Evolutionary conservation across 106 monocot genomes (phyloP).

Genomic region (Vanilla planifolia): DNA sequence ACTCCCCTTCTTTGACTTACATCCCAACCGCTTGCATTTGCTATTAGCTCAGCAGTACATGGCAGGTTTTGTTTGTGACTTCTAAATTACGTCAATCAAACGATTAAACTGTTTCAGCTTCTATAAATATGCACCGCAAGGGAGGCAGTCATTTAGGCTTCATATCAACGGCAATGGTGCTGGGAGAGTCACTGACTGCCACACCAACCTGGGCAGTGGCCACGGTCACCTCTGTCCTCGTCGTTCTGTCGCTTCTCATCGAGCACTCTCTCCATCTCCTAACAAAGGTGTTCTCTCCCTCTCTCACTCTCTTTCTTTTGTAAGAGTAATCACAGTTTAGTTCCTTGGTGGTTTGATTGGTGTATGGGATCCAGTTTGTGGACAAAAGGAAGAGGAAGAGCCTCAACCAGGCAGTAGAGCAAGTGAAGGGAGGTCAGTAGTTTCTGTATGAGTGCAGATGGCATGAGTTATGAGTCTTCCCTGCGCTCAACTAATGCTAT

Average conservation of each 20-base stretch:
- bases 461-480: not conserved
- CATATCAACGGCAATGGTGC: not conserved
- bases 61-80: no score
- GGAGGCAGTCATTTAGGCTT: not conserved
- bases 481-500: not conserved
- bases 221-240: conserved; percentile 5
- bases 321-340: no score
- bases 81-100: no score
- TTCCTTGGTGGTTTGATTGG: no score
- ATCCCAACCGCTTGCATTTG: no score
- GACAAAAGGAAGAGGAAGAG: conserved; percentile 23
- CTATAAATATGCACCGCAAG: no score
- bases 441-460: not conserved
- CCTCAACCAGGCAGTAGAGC: conserved; percentile 12
- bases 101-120: no score
- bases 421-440: conserved; percentile 16
- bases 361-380: conserved; percentile 11
- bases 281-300: conserved; percentile 1
- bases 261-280: conserved; percentile 23
- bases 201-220: conserved; percentile 22
- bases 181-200: conserved; percentile 12
- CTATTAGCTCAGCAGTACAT: no score
- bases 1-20: no score
- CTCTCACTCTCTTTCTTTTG: not conserved
- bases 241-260: conserved; percentile 19